Base-by-base conservation (phyloP, 805 yeast species). In the Hanseniaspora singularis region DNA sequence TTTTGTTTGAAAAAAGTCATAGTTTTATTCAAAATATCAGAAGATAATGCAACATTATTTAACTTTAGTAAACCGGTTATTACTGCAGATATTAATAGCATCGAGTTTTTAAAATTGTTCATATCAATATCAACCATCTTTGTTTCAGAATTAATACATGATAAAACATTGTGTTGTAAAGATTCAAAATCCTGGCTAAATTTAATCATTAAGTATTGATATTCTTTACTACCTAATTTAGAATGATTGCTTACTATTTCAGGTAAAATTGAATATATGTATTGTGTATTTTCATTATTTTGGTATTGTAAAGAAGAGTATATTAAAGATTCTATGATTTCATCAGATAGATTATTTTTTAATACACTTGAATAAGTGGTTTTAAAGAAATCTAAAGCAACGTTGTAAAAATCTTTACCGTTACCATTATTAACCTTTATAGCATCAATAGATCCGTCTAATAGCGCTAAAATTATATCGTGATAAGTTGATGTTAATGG, bases 401-500 rank as follows among this genome's bases (percentile, higher is more conserved):
- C 73, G 54, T 66, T 68, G 63, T 62, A 72, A 58, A 67, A 74
- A 52, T 67, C 77, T 40, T 53, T 54, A 16, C 72, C 76, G 52
- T 66, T 70, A 26, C 55, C 57, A 47, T 63, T 66, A 31, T 58
- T 67, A 10, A 52, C 55, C 38, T 57, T 59, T 51, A 56, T 66
- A 18, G 72, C 73, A 49, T 55, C 51, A 33, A 70, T 62, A 1
- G 78, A 62, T 4, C 79, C 77, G 33, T 64, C 62, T 44, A 80
- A 64, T 23, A 81, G 64, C 26, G 73, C 69, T 19, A 63, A 61
- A 38, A 81, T 64, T 4, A 73, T 70, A 3, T 73, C 58, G 53
- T 72, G 65, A 59, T 74, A 81, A 7, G 83, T 79, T 16, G 64
- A 65, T 34, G 58, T 55, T 22, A 71, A 67, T 15, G 92, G 92